These are phyloP conservation scores for Dendrocalamus latiflorus DNA, from an alignment of 202 grass and related monocot species.

Conservation along the genomic window DNA sequence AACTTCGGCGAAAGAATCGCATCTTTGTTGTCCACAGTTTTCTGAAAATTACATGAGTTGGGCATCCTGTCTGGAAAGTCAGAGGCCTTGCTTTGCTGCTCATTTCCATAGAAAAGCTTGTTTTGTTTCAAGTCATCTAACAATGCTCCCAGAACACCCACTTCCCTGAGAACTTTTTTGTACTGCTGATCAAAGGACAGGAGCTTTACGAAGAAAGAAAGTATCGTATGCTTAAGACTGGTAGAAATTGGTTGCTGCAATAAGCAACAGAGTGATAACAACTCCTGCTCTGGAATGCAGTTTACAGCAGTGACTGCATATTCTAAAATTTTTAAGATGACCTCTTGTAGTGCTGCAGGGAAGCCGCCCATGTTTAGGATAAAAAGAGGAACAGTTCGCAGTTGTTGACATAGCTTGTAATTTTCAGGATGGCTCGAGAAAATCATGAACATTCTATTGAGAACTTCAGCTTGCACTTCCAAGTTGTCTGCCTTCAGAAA, in stretches of 20 bases:
- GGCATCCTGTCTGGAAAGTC: conserved; percentile 47
- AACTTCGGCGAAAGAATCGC: conserved; percentile 81
- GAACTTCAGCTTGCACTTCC: conserved; percentile 95
- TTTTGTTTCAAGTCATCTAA: conserved; percentile 96
- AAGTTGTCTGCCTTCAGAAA: conserved; percentile 98
- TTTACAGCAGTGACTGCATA: conserved; percentile 98
- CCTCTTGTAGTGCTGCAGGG: conserved; percentile 86
- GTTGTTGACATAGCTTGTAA: conserved; percentile 91
- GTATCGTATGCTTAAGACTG: conserved; percentile 80
- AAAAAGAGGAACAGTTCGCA: conserved; percentile 92
- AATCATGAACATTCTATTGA: conserved; percentile 99
- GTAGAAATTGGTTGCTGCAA: conserved; percentile 93
- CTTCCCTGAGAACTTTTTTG: conserved; percentile 97
- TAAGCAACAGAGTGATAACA: conserved; percentile 95
- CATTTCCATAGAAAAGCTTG: conserved; percentile 74
- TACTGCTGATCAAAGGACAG: conserved; percentile 98
- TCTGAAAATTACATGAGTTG: conserved; percentile 52
- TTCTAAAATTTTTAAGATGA: conserved; percentile 98
- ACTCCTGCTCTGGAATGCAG: conserved; percentile 93
- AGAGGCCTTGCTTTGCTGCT: conserved; percentile 64
- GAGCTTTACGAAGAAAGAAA: conserved; percentile 95
- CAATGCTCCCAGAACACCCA: conserved; percentile 89
- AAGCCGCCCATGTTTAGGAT: conserved; percentile 99
- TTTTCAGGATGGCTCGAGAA: conserved; percentile 99
- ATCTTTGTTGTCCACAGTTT: conserved; percentile 70